Evolutionary conservation across 495 filamentous ascomycete genomes (phyloP).

Genomic region (Amphirosellinia nigrospora): DNA sequence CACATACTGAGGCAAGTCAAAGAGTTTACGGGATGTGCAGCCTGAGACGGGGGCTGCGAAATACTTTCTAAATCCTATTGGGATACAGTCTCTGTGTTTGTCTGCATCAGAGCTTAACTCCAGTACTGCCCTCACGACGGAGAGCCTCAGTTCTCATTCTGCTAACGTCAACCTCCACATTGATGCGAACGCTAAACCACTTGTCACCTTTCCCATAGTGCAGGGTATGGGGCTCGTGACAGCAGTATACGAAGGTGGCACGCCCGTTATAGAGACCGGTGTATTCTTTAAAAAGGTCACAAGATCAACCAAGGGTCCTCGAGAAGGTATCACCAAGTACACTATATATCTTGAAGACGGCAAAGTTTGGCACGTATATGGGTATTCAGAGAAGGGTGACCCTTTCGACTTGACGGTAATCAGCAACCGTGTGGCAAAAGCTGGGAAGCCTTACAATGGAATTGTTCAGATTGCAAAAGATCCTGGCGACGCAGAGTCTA

Average conservation of each 20-base stretch:
- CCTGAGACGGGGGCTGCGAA: conserved; percentile 59
- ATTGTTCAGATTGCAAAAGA: conserved; percentile 82
- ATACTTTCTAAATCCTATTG: conserved; percentile 84
- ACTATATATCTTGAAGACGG: conserved; percentile 72
- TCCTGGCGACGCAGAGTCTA: conserved; percentile 62
- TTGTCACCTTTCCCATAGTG: conserved; percentile 78
- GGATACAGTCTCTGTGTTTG: conserved; percentile 78
- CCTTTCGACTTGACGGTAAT: conserved; percentile 52
- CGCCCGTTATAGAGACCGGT: conserved; percentile 74
- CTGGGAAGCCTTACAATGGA: conserved; percentile 62
- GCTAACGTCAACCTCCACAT: conserved; percentile 71
- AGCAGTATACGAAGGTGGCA: conserved; percentile 71
- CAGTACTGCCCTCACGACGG: conserved; percentile 65
- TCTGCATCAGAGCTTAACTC: conserved; percentile 74
- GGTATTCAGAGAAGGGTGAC: conserved; percentile 57
- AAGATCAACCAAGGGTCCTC: conserved; percentile 60
- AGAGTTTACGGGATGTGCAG: conserved; percentile 61
- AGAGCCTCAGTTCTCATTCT: conserved; percentile 71
- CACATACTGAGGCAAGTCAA: conserved; percentile 71
- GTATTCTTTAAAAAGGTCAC: conserved; percentile 74
- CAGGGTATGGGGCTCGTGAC: conserved; percentile 93
- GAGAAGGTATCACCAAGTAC: conserved; percentile 78
- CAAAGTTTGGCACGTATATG: conserved; percentile 82
- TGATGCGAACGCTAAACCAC: conserved; percentile 54
- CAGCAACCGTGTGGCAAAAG: conserved; percentile 51